Base-by-base conservation (phyloP, 2,329 filamentous ascomycete species). In the Dactylellina leptospora region DNA sequence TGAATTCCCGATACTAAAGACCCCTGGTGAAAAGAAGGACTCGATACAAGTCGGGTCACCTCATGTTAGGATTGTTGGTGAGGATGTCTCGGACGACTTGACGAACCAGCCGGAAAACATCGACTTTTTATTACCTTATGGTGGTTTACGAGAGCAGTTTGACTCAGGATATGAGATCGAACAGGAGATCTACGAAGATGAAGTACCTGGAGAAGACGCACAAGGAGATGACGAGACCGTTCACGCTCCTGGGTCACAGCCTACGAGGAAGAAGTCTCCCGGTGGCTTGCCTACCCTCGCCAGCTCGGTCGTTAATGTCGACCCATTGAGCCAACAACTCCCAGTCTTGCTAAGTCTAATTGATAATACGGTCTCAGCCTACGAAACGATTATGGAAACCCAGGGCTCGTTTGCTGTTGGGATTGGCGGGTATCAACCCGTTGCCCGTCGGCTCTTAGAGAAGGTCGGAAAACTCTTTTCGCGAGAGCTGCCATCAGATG, bases 121-220 rank as follows among this genome's bases (percentile, higher is more conserved):
- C 42, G 64, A 70, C 30, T 70, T 70, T 51, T 36, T 70, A 22
- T 18, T 70, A 18, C 64, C 64, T n/a, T 70, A 61, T 18, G 64
- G 64, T 44, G 64, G 64, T 13, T 25, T 70, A 55, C 56, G 48
- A 10, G 64, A 70, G 27, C 64, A 70, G 28, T 70, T 70, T 27
- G 64, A 70, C 30, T 70, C 64, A 6, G 64, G 64, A 25, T 70
- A 70, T 16, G 64, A 70, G 42, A 70, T 70, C 13, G 64, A 70
- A 27, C 64, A 70, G n/a, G 64, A 70, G 25, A 11, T 70, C 20
- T 53, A 40, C 27, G 64, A 62, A 38, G 64, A 70, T 36, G 64
- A 70, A 28, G 25, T 66, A 2, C 51, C 56, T 23, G 25, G 20
- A 3, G 51, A 66, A n/a, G 64, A 70, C 36, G 40, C 50, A 8